Conservation (phyloP, 176 grass and related monocot genomes). For the Luzula sylvatica region DNA sequence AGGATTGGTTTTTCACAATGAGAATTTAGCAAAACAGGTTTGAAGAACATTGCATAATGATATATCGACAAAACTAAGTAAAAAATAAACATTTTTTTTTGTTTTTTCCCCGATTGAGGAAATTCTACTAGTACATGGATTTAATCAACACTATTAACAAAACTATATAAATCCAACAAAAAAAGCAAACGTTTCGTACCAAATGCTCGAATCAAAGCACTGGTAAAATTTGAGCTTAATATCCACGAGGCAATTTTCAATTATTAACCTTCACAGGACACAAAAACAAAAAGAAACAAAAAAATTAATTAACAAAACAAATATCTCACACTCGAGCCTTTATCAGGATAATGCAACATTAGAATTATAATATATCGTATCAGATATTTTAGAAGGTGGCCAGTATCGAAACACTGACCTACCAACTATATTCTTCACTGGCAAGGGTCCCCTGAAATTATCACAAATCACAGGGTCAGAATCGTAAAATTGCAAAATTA, state of each 20-base stretch:
- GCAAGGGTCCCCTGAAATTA: constrained; percentile 70
- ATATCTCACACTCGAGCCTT: constrained; percentile 28
- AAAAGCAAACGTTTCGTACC: background rate
- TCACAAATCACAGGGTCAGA: background rate
- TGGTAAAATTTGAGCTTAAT: background rate
- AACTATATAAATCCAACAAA: constrained; percentile 6
- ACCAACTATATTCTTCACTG: constrained; percentile 86
- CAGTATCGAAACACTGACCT: constrained; percentile 87
- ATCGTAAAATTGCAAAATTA: background rate
- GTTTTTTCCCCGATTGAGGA: constrained; percentile 1
- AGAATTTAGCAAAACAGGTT: background rate
- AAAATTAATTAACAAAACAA: constrained; percentile 1
- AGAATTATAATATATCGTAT: constrained; percentile 59
- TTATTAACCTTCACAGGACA: constrained; percentile 12
- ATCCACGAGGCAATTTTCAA: constrained; percentile 1
- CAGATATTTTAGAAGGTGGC: constrained; percentile 85
- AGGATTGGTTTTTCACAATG: no score
- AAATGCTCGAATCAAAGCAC: constrained; percentile 15
- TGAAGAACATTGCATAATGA: background rate
- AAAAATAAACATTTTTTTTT: background rate
- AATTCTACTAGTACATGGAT: background rate
- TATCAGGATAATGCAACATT: constrained; percentile 24
- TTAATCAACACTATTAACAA: constrained; percentile 1
- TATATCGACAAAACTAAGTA: background rate
- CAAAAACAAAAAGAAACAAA: constrained; percentile 7